These are phyloP conservation scores for Zychaea mexicana DNA, from an alignment of 371 early-diverging fungal genomes.

Conservation along the genomic window DNA sequence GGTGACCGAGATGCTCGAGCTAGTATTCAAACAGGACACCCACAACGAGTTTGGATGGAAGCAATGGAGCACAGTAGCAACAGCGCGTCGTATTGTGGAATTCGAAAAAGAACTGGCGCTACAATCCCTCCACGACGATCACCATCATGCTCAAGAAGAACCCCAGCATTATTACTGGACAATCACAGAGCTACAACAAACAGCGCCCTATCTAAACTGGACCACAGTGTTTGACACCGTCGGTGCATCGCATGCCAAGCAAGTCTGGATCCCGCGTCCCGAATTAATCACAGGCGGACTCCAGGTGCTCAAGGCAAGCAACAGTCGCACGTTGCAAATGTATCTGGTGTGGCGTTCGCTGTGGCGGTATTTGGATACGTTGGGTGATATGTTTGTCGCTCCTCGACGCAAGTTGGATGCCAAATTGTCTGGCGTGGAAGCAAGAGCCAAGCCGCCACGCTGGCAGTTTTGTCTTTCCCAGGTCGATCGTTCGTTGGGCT, in stretches of 20 bases:
- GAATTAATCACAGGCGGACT: slow-evolving; percentile 23
- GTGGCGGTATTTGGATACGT: slow-evolving; percentile 31
- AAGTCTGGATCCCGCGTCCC: slow-evolving; percentile 40
- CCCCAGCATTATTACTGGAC: slow-evolving; percentile 18
- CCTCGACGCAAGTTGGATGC: slow-evolving; percentile 31
- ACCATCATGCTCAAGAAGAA: neutral
- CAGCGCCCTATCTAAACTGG: slow-evolving; percentile 52
- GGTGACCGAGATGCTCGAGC: slow-evolving; percentile 27
- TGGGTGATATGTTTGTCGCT: slow-evolving; percentile 27
- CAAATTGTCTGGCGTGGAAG: slow-evolving; percentile 38
- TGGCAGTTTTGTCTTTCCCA: slow-evolving; percentile 55
- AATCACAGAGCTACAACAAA: slow-evolving; percentile 25
- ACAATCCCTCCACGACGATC: neutral
- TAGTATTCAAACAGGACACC: slow-evolving; percentile 27
- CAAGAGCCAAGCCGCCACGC: slow-evolving; percentile 44
- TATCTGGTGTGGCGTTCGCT: slow-evolving; percentile 47
- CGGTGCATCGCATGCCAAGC: slow-evolving; percentile 14
- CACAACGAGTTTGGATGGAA: slow-evolving; percentile 36
- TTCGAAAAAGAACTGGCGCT: slow-evolving; percentile 15
- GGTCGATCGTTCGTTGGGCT: slow-evolving; percentile 48
- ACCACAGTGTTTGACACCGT: slow-evolving; percentile 21
- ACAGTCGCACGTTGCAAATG: slow-evolving; percentile 33
- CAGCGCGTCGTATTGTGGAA: slow-evolving; percentile 38
- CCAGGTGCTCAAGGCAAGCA: slow-evolving; percentile 14
- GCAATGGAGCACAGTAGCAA: slow-evolving; percentile 29